Conservation (phyloP, 2,329 filamentous ascomycete genomes). For the Metarhizium guizhouense region DNA sequence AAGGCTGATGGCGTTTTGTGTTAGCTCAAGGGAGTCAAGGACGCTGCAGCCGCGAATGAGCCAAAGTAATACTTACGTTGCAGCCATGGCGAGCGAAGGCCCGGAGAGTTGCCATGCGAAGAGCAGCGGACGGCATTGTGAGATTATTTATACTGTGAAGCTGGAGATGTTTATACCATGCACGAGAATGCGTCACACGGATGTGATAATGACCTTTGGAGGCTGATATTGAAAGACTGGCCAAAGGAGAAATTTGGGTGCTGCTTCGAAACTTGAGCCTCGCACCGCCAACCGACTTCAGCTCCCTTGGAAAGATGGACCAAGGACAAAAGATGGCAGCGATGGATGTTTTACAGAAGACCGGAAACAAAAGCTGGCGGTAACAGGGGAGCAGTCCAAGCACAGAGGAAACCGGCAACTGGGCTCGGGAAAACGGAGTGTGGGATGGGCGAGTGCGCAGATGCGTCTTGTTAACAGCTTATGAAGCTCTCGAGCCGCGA, state of each 20-base stretch:
- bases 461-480: background rate
- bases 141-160: background rate
- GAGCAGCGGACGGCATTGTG: slow-evolving; percentile 41
- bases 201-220: background rate
- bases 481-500: background rate
- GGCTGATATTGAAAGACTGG: background rate
- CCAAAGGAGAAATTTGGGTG: background rate
- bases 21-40: slow-evolving; percentile 3
- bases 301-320: background rate
- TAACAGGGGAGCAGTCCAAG: background rate
- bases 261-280: background rate
- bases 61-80: slow-evolving; percentile 34
- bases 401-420: background rate
- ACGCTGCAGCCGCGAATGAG: background rate
- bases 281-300: background rate
- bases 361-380: no score
- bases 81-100: slow-evolving; percentile 45
- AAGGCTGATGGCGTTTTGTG: slow-evolving; percentile 30
- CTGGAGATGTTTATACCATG: background rate
- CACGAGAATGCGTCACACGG: background rate
- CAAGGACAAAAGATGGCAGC: no score
- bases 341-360: no score
- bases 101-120: slow-evolving; percentile 42
- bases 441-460: background rate
- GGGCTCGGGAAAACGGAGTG: no score